Evolutionary conservation across 1,284 basidiomycete genomes (phyloP).

Genomic region (Malassezia slooffiae): DNA sequence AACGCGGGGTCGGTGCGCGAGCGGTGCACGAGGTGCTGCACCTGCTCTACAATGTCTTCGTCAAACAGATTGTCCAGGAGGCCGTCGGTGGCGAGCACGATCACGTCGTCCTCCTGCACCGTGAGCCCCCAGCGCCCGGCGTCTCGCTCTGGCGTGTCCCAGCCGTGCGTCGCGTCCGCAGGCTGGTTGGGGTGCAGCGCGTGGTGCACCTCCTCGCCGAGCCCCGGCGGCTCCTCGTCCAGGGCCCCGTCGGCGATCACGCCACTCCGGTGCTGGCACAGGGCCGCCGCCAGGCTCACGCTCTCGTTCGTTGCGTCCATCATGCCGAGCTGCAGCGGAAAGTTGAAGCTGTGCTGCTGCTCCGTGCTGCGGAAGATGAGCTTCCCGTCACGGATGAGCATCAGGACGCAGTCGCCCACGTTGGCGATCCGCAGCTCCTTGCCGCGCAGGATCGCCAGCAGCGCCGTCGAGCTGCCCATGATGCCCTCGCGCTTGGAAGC

Average conservation of each 20-base stretch:
- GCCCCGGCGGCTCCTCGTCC: slow-evolving; percentile 25
- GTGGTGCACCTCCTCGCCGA: slow-evolving; percentile 21
- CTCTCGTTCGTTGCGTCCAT: slow-evolving; percentile 58
- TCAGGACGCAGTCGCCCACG: slow-evolving; percentile 72
- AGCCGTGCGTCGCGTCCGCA: slow-evolving; percentile 22
- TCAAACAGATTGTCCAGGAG: slow-evolving; percentile 91
- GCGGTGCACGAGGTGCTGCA: slow-evolving; percentile 40
- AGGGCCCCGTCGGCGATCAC: slow-evolving; percentile 27
- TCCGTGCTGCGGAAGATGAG: slow-evolving; percentile 79
- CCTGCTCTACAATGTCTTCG: slow-evolving; percentile 81
- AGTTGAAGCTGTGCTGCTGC: slow-evolving; percentile 94
- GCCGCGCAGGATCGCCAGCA: slow-evolving; percentile 54
- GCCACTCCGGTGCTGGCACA: slow-evolving; percentile 25
- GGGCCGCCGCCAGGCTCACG: slow-evolving; percentile 47
- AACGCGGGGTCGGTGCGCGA: not conserved
- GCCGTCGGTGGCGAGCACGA: slow-evolving; percentile 80
- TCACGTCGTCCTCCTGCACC: slow-evolving; percentile 72
- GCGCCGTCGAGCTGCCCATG: slow-evolving; percentile 53
- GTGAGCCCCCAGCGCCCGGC: slow-evolving; percentile 64
- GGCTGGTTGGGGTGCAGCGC: slow-evolving; percentile 14
- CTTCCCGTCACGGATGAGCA: slow-evolving; percentile 66
- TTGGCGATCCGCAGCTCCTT: slow-evolving; percentile 79
- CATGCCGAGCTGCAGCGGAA: slow-evolving; percentile 76
- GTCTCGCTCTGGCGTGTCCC: slow-evolving; percentile 48
- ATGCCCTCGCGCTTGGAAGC: slow-evolving; percentile 50